Conservation (phyloP, 768 basidiomycete genomes). For the Suillus ampliporus region DNA sequence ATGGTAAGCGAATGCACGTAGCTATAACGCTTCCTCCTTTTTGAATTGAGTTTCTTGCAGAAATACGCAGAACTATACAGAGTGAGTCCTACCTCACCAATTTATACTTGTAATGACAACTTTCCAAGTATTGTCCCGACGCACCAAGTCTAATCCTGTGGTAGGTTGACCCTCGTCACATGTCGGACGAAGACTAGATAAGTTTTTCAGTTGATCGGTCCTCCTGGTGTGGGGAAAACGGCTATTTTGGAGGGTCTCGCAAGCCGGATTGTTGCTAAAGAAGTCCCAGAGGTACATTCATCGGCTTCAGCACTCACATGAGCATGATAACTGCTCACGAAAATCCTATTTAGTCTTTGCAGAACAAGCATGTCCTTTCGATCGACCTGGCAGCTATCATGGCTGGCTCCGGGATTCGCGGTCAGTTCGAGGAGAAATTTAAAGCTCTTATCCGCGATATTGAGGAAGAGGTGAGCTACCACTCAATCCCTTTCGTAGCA, state of each 20-base stretch:
- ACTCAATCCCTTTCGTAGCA: slow-evolving; percentile 32
- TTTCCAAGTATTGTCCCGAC: slow-evolving; percentile 71
- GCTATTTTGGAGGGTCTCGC: slow-evolving; percentile 92
- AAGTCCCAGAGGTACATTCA: slow-evolving; percentile 81
- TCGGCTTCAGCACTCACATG: neutral
- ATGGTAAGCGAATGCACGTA: slow-evolving; percentile 49
- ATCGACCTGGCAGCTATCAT: slow-evolving; percentile 84
- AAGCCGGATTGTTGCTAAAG: slow-evolving; percentile 82
- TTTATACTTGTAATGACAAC: slow-evolving; percentile 5
- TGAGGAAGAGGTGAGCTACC: slow-evolving; percentile 69
- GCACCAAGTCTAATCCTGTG: slow-evolving; percentile 94
- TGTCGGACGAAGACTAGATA: neutral
- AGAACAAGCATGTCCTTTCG: slow-evolving; percentile 86
- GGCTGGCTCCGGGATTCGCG: slow-evolving; percentile 90
- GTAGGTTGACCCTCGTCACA: slow-evolving; percentile 43
- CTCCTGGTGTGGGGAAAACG: slow-evolving; percentile 92
- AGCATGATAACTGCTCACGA: neutral
- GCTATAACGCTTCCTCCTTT: slow-evolving; percentile 1
- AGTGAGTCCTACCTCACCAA: slow-evolving; percentile 51
- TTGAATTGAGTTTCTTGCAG: slow-evolving; percentile 36
- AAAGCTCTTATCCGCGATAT: slow-evolving; percentile 90
- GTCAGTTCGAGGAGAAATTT: slow-evolving; percentile 94
- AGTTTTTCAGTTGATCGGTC: slow-evolving; percentile 67
- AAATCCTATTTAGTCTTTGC: slow-evolving; percentile 64
- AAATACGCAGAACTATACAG: slow-evolving; percentile 91